A percentile compares a stretch with the other conserved stretches of the same genome.
These are phyloP conservation scores for Umbelopsis sp. DNA, from an alignment of 192 early-diverging fungal species.

Conservation along the genomic window DNA sequence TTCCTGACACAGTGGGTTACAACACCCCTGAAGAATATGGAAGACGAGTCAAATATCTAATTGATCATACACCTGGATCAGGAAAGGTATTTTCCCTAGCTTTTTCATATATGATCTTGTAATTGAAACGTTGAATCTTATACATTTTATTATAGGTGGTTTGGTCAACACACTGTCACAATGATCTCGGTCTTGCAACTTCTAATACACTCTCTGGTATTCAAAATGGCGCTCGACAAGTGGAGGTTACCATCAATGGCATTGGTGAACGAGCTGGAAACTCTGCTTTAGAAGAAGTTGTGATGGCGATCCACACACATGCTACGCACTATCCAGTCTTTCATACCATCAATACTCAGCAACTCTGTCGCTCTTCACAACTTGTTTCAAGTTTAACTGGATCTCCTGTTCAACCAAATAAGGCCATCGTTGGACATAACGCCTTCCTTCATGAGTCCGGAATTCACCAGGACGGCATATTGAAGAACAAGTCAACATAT, in stretches of 20 bases:
- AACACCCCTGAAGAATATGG: conserved; percentile 92
- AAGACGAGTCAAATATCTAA: conserved; percentile 78
- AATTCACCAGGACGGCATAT: conserved; percentile 97
- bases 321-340: conserved; percentile 83
- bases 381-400: conserved; percentile 88
- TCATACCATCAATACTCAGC: conserved; percentile 86
- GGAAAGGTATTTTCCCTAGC: conserved; percentile 48
- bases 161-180: conserved; percentile 97
- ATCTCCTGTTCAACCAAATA: conserved; percentile 96
- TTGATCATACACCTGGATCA: conserved; percentile 69
- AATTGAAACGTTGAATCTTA: not conserved
- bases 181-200: conserved; percentile 95
- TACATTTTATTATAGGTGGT: conserved; percentile 41
- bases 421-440: conserved; percentile 96
- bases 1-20: conserved; percentile 98
- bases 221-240: conserved; percentile 88
- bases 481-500: conserved; percentile 95
- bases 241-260: conserved; percentile 97
- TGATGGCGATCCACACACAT: conserved; percentile 94
- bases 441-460: conserved; percentile 97
- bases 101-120: not conserved
- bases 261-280: conserved; percentile 99
- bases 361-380: conserved; percentile 86
- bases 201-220: conserved; percentile 94
- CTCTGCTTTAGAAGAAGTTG: conserved; percentile 92